Evolutionary conservation across 306 rosid species (phyloP), one percentile per base, ranked within the genome.

Genomic region (Sechiopsis laciniata): DNA sequence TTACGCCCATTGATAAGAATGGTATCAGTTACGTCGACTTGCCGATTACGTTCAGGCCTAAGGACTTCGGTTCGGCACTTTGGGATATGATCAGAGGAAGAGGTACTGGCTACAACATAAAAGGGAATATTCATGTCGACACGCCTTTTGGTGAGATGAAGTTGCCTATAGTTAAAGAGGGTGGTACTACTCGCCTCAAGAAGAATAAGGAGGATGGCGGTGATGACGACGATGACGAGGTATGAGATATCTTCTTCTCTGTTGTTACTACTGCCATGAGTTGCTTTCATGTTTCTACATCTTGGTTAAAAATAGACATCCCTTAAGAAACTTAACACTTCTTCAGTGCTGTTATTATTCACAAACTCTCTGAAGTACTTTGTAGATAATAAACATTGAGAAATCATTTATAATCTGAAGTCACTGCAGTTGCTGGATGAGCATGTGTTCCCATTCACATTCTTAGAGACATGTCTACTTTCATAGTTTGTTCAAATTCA

Each of bases 31-130:
- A 82, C 64, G 80, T 95, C 26, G 91, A 89, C 32, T 20, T 91
- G 70, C 99, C 99, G 6, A 79, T 95, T 66, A 88, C 91, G 79
- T 95, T 95, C 77, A 88, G 84, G 87, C 99, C 97, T 2, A 89
- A 95, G 88, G 97, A 91, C 73, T 87, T 89, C 20, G 97, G 99
- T 22, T 91, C 96, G 76, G 99, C 97, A 1, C 73, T 95, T 15
- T 95, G 99, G 99, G 96, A 91, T 78, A 95, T 95, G 93, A 91
- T 95, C 19, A 87, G 99, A 77, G 99, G 97, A 75, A 85, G n/a
- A 79, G 97, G 99, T 8, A 91, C 90, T 0, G 96, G 96, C 75
- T 95, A 95, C 82, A 62, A 82, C 82, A 64, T 95, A 68, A 95
- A 87, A 76, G 99, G 99, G 55, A 21, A 88, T 75, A 77, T 95